These are phyloP conservation scores for Aureobasidium subglaciale DNA, from an alignment of 2,329 filamentous ascomycete genomes.

Conservation along the genomic window DNA sequence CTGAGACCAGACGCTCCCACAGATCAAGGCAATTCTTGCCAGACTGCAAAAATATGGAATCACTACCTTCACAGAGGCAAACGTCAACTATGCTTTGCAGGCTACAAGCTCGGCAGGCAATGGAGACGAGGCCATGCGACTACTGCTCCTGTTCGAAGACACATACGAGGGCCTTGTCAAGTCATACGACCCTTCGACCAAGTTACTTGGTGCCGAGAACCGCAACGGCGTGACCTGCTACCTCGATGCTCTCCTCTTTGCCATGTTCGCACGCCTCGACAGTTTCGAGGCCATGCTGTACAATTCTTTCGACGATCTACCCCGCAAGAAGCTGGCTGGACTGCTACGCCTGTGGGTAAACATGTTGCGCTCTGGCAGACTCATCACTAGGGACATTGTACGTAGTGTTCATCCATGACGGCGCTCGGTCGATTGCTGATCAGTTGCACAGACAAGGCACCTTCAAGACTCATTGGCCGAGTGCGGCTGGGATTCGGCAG, in stretches of 20 bases:
- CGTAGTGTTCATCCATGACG: neutral
- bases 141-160: constrained; percentile 72
- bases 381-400: constrained; percentile 82
- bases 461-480: constrained; percentile 75
- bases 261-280: constrained; percentile 87
- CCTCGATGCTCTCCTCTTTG: constrained; percentile 81
- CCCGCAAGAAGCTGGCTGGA: constrained; percentile 65
- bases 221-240: constrained; percentile 87
- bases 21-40: constrained; percentile 48
- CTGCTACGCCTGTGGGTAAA: constrained; percentile 89
- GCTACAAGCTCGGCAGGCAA: constrained; percentile 62
- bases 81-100: constrained; percentile 55
- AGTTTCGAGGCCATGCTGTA: constrained; percentile 91
- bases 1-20: neutral
- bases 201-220: constrained; percentile 80
- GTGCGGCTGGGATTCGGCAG: constrained; percentile 84
- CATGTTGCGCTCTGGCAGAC: constrained; percentile 72
- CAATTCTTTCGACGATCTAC: constrained; percentile 66
- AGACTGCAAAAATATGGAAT: constrained; percentile 49
- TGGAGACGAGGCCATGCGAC: constrained; percentile 64
- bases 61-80: constrained; percentile 50
- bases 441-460: constrained; percentile 60
- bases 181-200: constrained; percentile 63
- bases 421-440: neutral
- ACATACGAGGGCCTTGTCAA: constrained; percentile 73